Evolutionary conservation across 129 eudicot species (phyloP).

Genomic region (Saussurea involucrata): DNA sequence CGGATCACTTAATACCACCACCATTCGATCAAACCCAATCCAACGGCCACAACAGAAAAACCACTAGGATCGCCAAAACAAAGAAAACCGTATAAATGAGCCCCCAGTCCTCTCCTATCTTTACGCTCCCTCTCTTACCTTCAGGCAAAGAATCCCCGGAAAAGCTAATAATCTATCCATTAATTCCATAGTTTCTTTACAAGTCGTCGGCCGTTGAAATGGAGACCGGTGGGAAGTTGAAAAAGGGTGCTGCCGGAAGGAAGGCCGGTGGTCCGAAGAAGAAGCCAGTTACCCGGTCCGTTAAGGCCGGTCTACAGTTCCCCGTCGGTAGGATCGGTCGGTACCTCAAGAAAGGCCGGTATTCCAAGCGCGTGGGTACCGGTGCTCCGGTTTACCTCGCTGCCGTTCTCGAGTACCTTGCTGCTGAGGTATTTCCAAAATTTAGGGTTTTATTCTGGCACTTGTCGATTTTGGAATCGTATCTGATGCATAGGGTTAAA

Average conservation of each 20-base stretch:
- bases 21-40: not conserved
- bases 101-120: not conserved
- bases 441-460: not conserved
- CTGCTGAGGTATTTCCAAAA: conserved; percentile 35
- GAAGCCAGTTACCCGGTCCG: conserved; percentile 39
- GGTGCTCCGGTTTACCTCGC: conserved; percentile 41
- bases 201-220: not conserved
- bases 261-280: conserved; percentile 42
- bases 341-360: conserved; percentile 36
- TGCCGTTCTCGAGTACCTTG: conserved; percentile 37
- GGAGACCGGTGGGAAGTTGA: conserved; percentile 37
- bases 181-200: not conserved
- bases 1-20: conserved; percentile 12
- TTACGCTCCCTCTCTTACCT: conserved; percentile 7
- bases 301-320: conserved; percentile 46
- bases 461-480: not conserved
- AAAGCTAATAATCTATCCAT: not conserved
- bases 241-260: conserved; percentile 36
- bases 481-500: not conserved
- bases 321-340: conserved; percentile 48
- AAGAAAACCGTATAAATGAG: conserved; percentile 13
- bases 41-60: conserved; percentile 15
- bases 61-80: conserved; percentile 2
- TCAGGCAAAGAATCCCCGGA: not conserved
- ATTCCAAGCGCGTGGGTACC: conserved; percentile 29